These are phyloP conservation scores for Botrytis medusae DNA, from an alignment of 2,329 filamentous ascomycete species.

Conservation along the genomic window DNA sequence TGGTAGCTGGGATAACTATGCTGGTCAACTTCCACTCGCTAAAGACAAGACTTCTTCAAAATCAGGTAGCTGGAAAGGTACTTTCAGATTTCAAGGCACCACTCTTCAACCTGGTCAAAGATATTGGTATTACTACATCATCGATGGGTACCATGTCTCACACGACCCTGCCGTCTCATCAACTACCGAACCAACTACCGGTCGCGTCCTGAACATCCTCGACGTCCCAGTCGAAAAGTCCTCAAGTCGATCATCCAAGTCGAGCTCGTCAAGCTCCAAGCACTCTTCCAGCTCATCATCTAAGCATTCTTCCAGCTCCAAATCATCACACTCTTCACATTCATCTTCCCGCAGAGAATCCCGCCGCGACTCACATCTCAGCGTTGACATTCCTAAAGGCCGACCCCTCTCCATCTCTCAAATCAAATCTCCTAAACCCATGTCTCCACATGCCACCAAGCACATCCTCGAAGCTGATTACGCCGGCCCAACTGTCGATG, in stretches of 20 bases:
- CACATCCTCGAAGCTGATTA: constrained; percentile 83
- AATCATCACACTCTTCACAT: constrained; percentile 42
- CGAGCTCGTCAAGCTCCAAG: constrained; percentile 40
- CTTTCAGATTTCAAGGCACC: constrained; percentile 88
- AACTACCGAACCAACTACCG: constrained; percentile 92
- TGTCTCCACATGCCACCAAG: constrained; percentile 82
- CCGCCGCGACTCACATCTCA: constrained; percentile 49
- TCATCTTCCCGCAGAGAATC: constrained; percentile 46
- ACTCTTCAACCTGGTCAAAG: constrained; percentile 85
- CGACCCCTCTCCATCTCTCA: constrained; percentile 83
- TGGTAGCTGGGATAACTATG: constrained; percentile 98
- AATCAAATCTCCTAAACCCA: constrained; percentile 88
- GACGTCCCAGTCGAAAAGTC: constrained; percentile 69
- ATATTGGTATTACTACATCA: constrained; percentile 99
- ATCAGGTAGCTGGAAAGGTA: constrained; percentile 90
- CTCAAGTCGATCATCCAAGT: constrained; percentile 46
- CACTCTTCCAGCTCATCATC: constrained; percentile 45
- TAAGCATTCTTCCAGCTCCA: constrained; percentile 31
- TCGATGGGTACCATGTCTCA: constrained; percentile 96
- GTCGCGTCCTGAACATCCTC: constrained; percentile 95
- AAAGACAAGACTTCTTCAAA: constrained; percentile 82
- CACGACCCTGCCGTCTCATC: constrained; percentile 91
- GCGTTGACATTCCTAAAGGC: constrained; percentile 77
- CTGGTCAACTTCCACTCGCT: constrained; percentile 88
- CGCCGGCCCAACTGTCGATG: constrained; percentile 69